Base-by-base conservation (phyloP, 2,329 filamentous ascomycete genomes). In the Cadophora sp. region DNA sequence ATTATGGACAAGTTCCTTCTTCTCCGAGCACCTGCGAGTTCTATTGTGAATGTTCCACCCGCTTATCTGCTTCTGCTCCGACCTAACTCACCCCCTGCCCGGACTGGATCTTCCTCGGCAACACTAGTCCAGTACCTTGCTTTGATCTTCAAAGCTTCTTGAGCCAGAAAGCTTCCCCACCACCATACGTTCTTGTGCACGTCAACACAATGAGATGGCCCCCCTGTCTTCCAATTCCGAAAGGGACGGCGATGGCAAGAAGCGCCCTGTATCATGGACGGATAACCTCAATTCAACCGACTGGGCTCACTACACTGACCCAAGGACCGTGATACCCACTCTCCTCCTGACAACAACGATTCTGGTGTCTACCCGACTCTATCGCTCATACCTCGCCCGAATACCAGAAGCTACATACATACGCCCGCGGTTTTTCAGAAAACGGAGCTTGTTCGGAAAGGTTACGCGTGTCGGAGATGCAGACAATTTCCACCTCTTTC, bases 391-490 rank as follows among this genome's bases (percentile, higher is more conserved):
- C 77, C 83, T 99, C 60, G 91, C 93, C 43, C 92, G 96, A 63
- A 93, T 98, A 67, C 94, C 94, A 4, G 90, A 89, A 66, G 88
- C 92, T 43, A 84, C 87, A 27, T 86, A 94, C 77, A 91, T 99
- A 73, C 88, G 89, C 59, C 91, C 93, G 1, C 83, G 84, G 12
- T 91, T 90, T 77, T 95, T 95, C 77, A 88, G 92, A 56, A 89
- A 84, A 69, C 86, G 92, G 74, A 94, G 88, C 73, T 77, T 99
- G 51, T 91, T 95, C 74, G 96, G 96, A 16, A 87, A 87, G 70
- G 96, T 98, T 51, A 97, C 95, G 14, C 94, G 92, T 74, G 96
- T 99, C 27, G 96, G 97, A 51, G 96, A 99, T 84, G 97, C 94
- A 4, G 96, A 99, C 80, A 95, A 95, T 78, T 97, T 99, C 79